These are phyloP conservation scores for Phytophthora sp. DNA, from an alignment of 352 stramenopile genomes.

Conservation along the genomic window DNA sequence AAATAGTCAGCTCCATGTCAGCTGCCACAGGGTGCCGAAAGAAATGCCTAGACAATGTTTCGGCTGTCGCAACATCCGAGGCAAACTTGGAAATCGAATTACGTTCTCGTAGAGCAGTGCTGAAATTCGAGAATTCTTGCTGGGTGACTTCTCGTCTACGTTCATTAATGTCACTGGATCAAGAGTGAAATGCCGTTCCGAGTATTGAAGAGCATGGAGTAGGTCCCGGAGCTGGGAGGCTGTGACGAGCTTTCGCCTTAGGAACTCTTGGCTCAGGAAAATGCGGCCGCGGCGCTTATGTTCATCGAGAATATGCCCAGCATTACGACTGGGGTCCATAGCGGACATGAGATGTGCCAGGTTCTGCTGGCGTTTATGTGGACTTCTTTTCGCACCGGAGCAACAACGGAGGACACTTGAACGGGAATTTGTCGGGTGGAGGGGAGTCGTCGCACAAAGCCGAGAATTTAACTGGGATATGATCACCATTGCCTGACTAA, in stretches of 20 bases:
- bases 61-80: background rate
- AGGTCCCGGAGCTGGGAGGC: background rate
- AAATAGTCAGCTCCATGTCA: too few species aligned
- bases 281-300: constrained; percentile 12
- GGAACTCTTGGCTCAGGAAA: constrained; percentile 10
- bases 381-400: too few species aligned
- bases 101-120: background rate
- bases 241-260: background rate
- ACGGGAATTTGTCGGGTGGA: too few species aligned
- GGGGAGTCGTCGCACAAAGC: too few species aligned
- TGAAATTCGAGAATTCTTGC: constrained; percentile 15
- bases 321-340: too few species aligned
- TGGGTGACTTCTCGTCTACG: background rate
- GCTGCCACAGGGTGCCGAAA: too few species aligned
- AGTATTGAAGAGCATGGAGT: background rate
- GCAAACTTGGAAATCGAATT: constrained; percentile 21
- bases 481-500: too few species aligned
- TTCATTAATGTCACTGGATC: background rate
- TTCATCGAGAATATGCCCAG: constrained; percentile 12
- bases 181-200: background rate
- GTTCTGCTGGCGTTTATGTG: too few species aligned
- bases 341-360: too few species aligned
- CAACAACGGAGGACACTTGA: too few species aligned
- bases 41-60: background rate
- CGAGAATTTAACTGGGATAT: too few species aligned